A percentile compares a stretch with the other conserved stretches of the same genome.
phyloP scores from a whole-genome alignment of 495 filamentous ascomycete species.

The Lasiosphaeria hispida region DNA sequence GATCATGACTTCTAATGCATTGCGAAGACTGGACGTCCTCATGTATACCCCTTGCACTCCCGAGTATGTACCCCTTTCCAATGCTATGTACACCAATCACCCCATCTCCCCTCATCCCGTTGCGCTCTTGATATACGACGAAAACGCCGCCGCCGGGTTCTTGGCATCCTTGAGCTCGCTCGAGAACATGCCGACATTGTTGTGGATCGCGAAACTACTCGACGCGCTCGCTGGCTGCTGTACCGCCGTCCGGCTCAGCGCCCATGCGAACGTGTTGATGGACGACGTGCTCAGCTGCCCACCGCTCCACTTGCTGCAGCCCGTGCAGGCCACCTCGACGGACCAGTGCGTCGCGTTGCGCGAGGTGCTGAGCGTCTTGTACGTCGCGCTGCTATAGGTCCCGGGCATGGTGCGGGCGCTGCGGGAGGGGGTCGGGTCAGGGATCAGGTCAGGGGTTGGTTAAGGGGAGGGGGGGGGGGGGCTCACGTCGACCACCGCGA shows the following conservation, averaged over 20 bases:
- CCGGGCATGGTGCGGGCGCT: constrained; percentile 32
- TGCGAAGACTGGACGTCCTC: too few species aligned
- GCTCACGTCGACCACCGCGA: constrained; percentile 45
- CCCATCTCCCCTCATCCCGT: background rate
- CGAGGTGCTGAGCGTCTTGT: constrained; percentile 38
- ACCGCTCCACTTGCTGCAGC: constrained; percentile 40
- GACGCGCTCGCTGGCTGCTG: constrained; percentile 21
- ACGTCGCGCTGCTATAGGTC: constrained; percentile 38
- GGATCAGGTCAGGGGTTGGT: background rate
- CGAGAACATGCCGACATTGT: constrained; percentile 25
- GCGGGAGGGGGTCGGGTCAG: background rate
- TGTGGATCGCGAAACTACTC: constrained; percentile 28
- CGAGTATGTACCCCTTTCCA: too few species aligned
- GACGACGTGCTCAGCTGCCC: constrained; percentile 31
- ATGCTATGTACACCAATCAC: background rate
- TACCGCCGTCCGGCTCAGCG: constrained; percentile 30
- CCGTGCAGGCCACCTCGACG: constrained; percentile 43
- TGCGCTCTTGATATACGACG: constrained; percentile 13
- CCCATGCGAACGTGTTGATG: constrained; percentile 40
- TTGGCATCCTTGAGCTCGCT: constrained; percentile 22
- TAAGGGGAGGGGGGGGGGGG: background rate
- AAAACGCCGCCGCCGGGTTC: constrained; percentile 24
- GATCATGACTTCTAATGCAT: too few species aligned
- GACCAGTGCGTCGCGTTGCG: constrained; percentile 50
- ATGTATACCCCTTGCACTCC: too few species aligned